Evolutionary conservation across 2,329 filamentous ascomycete genomes (phyloP), one percentile per base, ranked within the genome.

Genomic region (Penicillium griseofulvum): DNA sequence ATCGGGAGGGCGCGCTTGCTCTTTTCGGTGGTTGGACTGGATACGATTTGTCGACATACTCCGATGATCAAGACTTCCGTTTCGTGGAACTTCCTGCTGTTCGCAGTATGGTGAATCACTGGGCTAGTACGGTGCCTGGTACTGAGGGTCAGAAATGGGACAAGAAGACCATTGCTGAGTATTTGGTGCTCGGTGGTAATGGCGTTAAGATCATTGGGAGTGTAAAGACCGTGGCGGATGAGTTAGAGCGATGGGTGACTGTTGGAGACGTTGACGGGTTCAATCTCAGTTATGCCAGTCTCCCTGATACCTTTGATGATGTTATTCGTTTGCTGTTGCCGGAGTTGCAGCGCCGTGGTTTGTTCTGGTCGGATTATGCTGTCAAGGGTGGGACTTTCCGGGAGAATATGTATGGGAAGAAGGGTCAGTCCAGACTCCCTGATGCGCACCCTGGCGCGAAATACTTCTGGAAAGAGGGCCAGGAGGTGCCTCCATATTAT

Each of bases 1-100:
- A 79, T 52, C 65, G 69, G 0, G 77, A 80, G 54, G 77, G 77
- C 0, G 73, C 75, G 0, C 69, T 77, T 17, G 72, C 76, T 4
- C 63, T 80, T 0, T 79, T 80, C 54, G 77, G 78, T 2, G 78
- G 77, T 0, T 80, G 77, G 77, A 73, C 74, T 1, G 77, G 77
- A 0, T 76, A 74, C 5, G 77, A 80, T 60, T 65, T 80, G 1
- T 73, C 71, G 2, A 67, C 66, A 0, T 78, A 74, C 49, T 65
- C 67, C 0, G 76, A 79, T 41, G 76, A 79, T 28, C 73, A 78
- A 38, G 76, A 80, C 45, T 78, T 80, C 53, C 67, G 72, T 1
- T 78, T 79, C 54, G 68, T 69, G 7, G 71, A 71, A 7, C 70
- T 71, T 2, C 73, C 75, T 2, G 74, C 71, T 1, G 74, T 80